phyloP scores from a whole-genome alignment of 192 early-diverging fungal species.

The Backusella tarrabulga region DNA sequence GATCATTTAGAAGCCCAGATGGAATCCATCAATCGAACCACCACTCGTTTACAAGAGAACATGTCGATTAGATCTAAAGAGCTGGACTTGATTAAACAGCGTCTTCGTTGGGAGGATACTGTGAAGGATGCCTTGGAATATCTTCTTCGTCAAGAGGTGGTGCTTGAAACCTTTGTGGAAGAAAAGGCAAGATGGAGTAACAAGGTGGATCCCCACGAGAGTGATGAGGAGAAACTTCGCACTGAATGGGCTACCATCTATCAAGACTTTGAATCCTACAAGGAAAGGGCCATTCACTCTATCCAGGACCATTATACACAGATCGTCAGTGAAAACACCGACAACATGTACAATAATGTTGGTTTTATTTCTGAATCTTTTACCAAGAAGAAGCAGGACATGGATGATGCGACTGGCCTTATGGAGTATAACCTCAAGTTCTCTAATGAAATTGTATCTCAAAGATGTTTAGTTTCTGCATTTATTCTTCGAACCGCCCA shows the following conservation, averaged over 20 bases:
- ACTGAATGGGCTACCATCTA: not conserved
- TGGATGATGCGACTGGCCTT: not conserved
- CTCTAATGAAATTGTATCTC: constrained; percentile 25
- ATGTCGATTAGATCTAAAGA: constrained; percentile 20
- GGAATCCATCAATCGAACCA: constrained; percentile 3
- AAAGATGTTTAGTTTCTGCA: constrained; percentile 10
- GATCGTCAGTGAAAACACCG: not conserved
- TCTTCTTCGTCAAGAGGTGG: not conserved
- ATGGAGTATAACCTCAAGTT: constrained; percentile 11
- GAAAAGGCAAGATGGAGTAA: constrained; percentile 24
- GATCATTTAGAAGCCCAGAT: constrained; percentile 33
- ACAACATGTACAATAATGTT: not conserved
- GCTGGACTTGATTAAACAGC: constrained; percentile 14
- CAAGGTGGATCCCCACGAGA: not conserved
- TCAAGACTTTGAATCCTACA: constrained; percentile 12
- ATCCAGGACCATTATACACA: not conserved
- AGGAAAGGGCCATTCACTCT: not conserved
- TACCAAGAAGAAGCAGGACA: constrained; percentile 11
- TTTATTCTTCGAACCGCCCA: constrained; percentile 27
- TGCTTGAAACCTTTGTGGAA: constrained; percentile 18
- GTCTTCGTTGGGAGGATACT: constrained; percentile 12
- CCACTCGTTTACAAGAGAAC: constrained; percentile 19
- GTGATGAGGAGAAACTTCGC: not conserved
- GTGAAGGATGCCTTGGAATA: constrained; percentile 7
- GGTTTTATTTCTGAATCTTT: constrained; percentile 1